A percentile compares a stretch with the other conserved stretches of the same genome.
These are phyloP conservation scores for Diospyros lotus DNA, from an alignment of 148 eudicot genomes.

Conservation along the genomic window DNA sequence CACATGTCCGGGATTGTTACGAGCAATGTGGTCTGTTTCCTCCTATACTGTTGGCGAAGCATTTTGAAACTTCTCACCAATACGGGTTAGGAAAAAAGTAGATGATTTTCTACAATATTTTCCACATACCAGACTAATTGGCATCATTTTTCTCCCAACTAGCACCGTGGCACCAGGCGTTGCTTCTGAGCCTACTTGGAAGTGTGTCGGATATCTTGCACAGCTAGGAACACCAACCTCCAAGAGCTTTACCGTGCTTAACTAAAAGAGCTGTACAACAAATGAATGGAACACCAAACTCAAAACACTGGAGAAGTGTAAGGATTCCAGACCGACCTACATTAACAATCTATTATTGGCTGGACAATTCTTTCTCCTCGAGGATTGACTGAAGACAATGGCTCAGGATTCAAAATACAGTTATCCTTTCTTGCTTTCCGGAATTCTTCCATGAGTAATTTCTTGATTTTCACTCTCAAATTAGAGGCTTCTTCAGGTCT, in stretches of 20 bases:
- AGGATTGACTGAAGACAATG: slow-evolving; percentile 18
- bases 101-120: too few species aligned
- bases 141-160: background rate
- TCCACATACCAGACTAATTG: background rate
- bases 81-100: background rate
- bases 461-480: slow-evolving; percentile 58
- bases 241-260: too few species aligned
- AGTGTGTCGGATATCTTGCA: background rate
- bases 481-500: slow-evolving; percentile 75
- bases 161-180: too few species aligned
- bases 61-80: background rate
- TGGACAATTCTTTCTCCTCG: slow-evolving; percentile 15
- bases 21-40: too few species aligned
- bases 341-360: slow-evolving; percentile 7
- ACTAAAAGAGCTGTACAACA: too few species aligned
- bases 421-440: slow-evolving; percentile 19
- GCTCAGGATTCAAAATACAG: slow-evolving; percentile 21
- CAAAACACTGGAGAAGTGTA: background rate
- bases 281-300: background rate
- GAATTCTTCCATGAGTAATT: slow-evolving; percentile 47
- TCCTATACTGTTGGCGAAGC: too few species aligned
- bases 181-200: too few species aligned
- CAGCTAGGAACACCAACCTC: background rate
- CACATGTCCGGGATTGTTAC: too few species aligned
- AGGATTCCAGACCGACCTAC: slow-evolving; percentile 2